phyloP scores from a whole-genome alignment of 768 basidiomycete genomes.

The Auricularia sp. region DNA sequence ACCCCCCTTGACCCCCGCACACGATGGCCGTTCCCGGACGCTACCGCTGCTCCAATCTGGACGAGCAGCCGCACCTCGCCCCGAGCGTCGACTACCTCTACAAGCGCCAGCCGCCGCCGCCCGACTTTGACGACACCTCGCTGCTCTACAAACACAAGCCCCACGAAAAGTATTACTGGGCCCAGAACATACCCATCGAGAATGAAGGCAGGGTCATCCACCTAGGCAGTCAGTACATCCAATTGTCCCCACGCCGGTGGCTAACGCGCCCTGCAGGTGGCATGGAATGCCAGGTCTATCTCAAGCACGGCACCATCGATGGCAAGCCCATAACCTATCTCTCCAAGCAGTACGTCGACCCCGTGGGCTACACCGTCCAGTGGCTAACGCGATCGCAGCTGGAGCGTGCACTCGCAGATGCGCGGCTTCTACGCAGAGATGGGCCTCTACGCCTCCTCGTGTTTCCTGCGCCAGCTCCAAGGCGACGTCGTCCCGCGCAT shows the following conservation, averaged over 20 bases:
- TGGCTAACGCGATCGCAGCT: background rate
- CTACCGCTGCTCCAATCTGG: background rate
- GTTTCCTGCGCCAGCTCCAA: conserved; percentile 41
- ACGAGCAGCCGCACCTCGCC: background rate
- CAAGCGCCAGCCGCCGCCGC: background rate
- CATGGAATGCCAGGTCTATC: background rate
- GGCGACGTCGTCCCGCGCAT: conserved; percentile 43
- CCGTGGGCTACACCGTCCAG: background rate
- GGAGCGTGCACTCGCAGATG: conserved; percentile 7
- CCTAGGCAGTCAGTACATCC: background rate
- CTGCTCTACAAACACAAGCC: background rate
- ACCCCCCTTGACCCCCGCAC: too few species aligned
- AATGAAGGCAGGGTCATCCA: background rate
- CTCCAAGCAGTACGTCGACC: conserved; percentile 9
- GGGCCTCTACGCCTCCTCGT: conserved; percentile 37
- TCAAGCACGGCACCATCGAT: conserved; percentile 9
- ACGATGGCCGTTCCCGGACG: too few species aligned
- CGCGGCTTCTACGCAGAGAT: conserved; percentile 40
- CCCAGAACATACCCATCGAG: background rate
- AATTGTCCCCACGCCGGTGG: background rate
- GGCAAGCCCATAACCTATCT: conserved; percentile 10
- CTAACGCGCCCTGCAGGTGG: background rate
- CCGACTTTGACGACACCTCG: background rate
- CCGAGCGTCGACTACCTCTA: background rate
- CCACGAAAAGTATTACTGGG: background rate